phyloP scores from a whole-genome alignment of 495 filamentous ascomycete species.

The Xylaria scruposa region DNA sequence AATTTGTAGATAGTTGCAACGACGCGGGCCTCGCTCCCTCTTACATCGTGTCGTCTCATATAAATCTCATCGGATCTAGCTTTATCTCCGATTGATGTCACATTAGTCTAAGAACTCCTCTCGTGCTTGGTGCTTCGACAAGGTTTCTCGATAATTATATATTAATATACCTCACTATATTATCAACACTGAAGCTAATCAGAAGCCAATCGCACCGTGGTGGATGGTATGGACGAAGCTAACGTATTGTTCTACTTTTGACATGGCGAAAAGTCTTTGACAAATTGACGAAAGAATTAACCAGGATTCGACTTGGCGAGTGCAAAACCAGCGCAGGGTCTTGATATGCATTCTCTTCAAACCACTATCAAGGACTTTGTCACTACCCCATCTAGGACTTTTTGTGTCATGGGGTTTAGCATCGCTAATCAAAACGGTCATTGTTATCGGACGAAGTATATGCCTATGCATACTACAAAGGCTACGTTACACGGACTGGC shows the following conservation, averaged over 20 bases:
- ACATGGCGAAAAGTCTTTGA: neutral
- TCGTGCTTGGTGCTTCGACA: neutral
- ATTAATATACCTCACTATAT: neutral
- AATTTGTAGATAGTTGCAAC: conserved; percentile 4
- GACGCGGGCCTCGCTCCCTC: no score
- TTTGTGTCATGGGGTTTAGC: no score
- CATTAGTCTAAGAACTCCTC: conserved; percentile 63
- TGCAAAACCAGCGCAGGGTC: conserved; percentile 53
- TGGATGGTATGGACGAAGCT: conserved; percentile 82
- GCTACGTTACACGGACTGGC: conserved; percentile 31
- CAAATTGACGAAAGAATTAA: no score
- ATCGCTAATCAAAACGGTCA: neutral
- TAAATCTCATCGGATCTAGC: conserved; percentile 86
- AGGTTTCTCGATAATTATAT: neutral
- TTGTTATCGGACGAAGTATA: conserved; percentile 65
- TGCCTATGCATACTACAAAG: conserved; percentile 84
- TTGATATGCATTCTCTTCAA: neutral
- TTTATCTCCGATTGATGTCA: conserved; percentile 84
- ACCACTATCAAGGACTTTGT: neutral
- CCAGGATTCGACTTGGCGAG: conserved; percentile 61
- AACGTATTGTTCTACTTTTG: neutral
- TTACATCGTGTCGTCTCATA: conserved; percentile 47
- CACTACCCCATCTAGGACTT: neutral
- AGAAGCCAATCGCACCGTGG: conserved; percentile 62
- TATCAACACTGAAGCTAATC: neutral